Conservation (phyloP, 2,329 filamentous ascomycete species). For the Cercospora sesami region DNA sequence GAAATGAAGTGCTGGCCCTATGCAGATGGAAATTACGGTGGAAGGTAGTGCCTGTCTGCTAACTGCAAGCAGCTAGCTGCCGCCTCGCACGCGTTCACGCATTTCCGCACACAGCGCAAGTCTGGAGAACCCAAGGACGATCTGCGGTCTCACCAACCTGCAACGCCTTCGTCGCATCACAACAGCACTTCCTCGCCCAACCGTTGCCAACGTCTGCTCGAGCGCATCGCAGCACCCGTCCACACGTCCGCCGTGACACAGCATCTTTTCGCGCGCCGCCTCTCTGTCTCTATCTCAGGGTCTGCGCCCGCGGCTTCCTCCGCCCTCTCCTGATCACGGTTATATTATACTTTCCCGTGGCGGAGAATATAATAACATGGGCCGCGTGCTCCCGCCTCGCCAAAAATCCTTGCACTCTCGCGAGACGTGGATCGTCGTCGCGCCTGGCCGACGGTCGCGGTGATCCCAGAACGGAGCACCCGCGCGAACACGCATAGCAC, state of each 20-base stretch:
- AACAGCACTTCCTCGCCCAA: neutral
- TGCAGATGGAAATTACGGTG: neutral
- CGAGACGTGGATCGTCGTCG: neutral
- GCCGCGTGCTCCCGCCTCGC: neutral
- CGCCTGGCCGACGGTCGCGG: neutral
- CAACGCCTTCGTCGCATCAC: neutral
- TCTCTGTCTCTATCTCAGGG: neutral
- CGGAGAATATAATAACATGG: neutral
- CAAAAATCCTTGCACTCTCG: neutral
- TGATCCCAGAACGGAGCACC: neutral
- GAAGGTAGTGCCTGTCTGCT: neutral
- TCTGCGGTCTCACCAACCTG: neutral
- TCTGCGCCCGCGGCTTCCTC: neutral
- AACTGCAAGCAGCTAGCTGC: neutral
- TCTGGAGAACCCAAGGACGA: neutral
- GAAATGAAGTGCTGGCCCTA: neutral
- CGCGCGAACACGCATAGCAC: neutral
- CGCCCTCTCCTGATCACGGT: neutral
- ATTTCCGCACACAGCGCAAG: neutral
- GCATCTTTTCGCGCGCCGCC: neutral
- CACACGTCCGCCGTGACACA: neutral
- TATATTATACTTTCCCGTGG: neutral
- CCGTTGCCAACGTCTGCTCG: neutral
- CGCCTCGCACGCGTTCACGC: neutral
- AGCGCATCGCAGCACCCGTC: neutral